These are phyloP conservation scores for Grosmannia penicillata DNA, from an alignment of 2,329 filamentous ascomycete species.

Conservation along the genomic window DNA sequence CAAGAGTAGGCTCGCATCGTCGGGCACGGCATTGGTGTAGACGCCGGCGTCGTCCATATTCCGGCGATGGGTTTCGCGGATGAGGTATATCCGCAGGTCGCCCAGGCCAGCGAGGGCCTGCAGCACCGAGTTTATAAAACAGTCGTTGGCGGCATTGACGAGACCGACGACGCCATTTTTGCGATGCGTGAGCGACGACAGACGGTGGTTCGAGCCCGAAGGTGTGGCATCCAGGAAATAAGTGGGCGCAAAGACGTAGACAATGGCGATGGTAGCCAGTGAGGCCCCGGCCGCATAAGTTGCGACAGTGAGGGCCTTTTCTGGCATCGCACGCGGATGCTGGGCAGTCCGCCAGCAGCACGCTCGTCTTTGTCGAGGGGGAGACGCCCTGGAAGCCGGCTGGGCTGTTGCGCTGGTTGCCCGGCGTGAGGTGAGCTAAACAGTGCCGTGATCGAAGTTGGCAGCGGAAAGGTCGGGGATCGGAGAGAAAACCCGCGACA, in stretches of 20 bases:
- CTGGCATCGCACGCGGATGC: no score
- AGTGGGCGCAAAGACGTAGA: slow-evolving; percentile 97
- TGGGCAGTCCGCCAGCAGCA: no score
- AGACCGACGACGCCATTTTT: slow-evolving; percentile 85
- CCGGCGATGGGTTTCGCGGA: slow-evolving; percentile 76
- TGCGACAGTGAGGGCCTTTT: slow-evolving; percentile 68
- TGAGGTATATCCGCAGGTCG: slow-evolving; percentile 80
- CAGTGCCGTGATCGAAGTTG: no score
- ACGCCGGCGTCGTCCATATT: slow-evolving; percentile 63
- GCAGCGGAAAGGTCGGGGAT: no score
- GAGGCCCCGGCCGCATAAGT: slow-evolving; percentile 93
- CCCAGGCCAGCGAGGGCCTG: slow-evolving; percentile 84
- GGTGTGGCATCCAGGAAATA: slow-evolving; percentile 83
- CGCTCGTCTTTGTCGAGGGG: no score
- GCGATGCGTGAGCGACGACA: slow-evolving; percentile 24
- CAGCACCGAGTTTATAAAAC: slow-evolving; percentile 91
- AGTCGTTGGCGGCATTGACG: slow-evolving; percentile 84
- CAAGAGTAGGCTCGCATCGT: slow-evolving; percentile 13
- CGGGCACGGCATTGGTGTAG: slow-evolving; percentile 49
- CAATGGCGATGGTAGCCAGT: slow-evolving; percentile 81
- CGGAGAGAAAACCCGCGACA: no score
- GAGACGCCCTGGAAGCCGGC: no score
- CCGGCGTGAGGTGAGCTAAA: no score
- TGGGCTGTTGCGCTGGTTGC: no score
- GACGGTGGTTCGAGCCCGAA: slow-evolving; percentile 22